These are phyloP conservation scores for Isatis tinctoria DNA, from an alignment of 345 rosid species.

Conservation along the genomic window DNA sequence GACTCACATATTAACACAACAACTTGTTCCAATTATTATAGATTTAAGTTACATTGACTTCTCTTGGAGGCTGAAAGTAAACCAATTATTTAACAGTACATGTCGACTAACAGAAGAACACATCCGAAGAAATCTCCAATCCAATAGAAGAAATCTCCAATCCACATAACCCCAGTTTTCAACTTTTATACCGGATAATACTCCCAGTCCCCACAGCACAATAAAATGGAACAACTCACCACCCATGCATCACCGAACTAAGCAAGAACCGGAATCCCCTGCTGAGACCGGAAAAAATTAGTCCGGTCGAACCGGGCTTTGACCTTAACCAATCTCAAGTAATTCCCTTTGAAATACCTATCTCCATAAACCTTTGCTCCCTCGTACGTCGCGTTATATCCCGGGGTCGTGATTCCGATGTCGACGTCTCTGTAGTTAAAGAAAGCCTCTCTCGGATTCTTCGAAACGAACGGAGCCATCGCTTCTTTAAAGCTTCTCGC, in stretches of 20 bases:
- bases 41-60: not conserved
- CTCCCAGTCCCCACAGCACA: not conserved
- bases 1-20: not conserved
- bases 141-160: not conserved
- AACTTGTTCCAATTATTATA: not conserved
- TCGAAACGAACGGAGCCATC: conserved; percentile 55
- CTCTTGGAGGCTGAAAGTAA: not conserved
- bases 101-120: not conserved
- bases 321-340: conserved; percentile 43
- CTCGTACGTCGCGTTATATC: conserved; percentile 34
- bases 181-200: not conserved
- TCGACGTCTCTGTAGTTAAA: conserved; percentile 55
- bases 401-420: conserved; percentile 34
- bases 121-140: not conserved
- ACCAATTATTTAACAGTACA: not conserved
- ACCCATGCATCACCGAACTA: not conserved
- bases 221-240: not conserved
- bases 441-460: conserved; percentile 54
- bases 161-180: too few species aligned
- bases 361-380: conserved; percentile 50
- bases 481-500: conserved; percentile 37
- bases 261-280: conserved; percentile 52
- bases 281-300: conserved; percentile 55
- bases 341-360: conserved; percentile 50
- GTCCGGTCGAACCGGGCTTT: conserved; percentile 49